Evolutionary conservation across 495 filamentous ascomycete species (phyloP), one percentile per base, ranked within the genome.

Genomic region (Lepidopterella palustris): DNA sequence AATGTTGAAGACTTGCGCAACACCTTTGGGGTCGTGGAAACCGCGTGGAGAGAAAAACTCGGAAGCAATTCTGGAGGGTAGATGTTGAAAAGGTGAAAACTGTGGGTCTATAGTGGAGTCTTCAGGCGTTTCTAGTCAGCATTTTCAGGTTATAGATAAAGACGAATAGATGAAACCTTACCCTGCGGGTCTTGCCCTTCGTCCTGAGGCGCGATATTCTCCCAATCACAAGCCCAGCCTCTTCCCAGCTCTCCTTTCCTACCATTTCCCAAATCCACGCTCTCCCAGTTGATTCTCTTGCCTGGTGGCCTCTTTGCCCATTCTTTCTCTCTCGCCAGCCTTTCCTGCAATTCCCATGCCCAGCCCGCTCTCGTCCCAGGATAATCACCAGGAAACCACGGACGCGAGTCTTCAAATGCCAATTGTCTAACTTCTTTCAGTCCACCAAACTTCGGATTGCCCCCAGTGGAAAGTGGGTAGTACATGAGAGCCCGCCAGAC

Each of bases 161-260:
- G 31, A 35, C 35, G 10, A 2, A 42, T n/a, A 42, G 10, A 42
- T 13, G 18, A 42, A 15, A 10, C 35, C 13, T 51, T 49, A 31
- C 55, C 40, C 40, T 61, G 53, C 6, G 9, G 32, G 3, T 1
- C 13, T 48, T 15, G 53, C 1, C 28, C 53, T 18, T 20, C 50
- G 26, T 61, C 49, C 3, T 50, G 40, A 47, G 23, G 6, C 27
- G 84, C 73, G 21, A 93, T 77, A 57, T 74, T 73, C 62, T 89
- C 87, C 81, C 90, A 97, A 68, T 97, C 92, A 75, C 92, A 97
- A 18, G 83, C 82, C 83, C 88, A 91, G 1, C 91, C 91, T 53
- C 78, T 71, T 1, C 93, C 93, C 40, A 95, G 69, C 67, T 97
- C 93, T 2, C 93, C 92, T 65, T 84, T 95, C 47, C 82, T 82